Base-by-base conservation (phyloP, 768 basidiomycete genomes). In the Auricularia heimuer region DNA sequence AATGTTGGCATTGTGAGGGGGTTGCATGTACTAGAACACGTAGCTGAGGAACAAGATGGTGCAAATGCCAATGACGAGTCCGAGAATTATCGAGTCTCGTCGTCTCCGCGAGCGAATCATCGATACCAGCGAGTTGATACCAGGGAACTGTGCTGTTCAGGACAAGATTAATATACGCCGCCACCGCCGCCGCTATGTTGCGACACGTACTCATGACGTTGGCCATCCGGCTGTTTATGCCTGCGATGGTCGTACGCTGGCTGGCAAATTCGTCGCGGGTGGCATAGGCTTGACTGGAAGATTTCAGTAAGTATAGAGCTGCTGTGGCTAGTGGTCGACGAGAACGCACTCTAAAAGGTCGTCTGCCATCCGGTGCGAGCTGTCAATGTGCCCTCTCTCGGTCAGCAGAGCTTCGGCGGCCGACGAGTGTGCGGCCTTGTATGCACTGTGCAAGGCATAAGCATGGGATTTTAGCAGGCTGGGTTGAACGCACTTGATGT, bases 91-190 rank as follows among this genome's bases (percentile, higher is more conserved):
- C 2, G 92, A 84, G 75, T 99, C 97, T 71, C 94, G 79, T 66
- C 95, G 81, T 70, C 96, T 83, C 56, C 96, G 83, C 14, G 92
- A 87, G 73, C 91, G 91, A 74, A 99, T 98, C 92, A 98, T 94
- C 1, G 82, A 82, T 42, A 98, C 78, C 54, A 98, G 75, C 66
- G 88, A 91, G 76, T 93, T 94, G 69, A 99, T 87, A 2, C 96
- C 95, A n/a, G 97, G 97, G 75, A 98, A 88, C 4, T 90, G 86
- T 71, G 81, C 92, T 94, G 69, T 14, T 29, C 29, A 29, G 29
- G 37, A 42, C n/a, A 63, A 36, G 18, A n/a, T 34, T 34, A n/a
- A 11, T 21, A 29, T 24, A 62, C 14, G 62, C 18, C 7, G 37
- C 11, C 61, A 3, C 14, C 12, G 39, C n/a, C 62, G 29, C 29